phyloP scores from a whole-genome alignment of 192 early-diverging fungal species.

The Entomortierella lignicola region DNA sequence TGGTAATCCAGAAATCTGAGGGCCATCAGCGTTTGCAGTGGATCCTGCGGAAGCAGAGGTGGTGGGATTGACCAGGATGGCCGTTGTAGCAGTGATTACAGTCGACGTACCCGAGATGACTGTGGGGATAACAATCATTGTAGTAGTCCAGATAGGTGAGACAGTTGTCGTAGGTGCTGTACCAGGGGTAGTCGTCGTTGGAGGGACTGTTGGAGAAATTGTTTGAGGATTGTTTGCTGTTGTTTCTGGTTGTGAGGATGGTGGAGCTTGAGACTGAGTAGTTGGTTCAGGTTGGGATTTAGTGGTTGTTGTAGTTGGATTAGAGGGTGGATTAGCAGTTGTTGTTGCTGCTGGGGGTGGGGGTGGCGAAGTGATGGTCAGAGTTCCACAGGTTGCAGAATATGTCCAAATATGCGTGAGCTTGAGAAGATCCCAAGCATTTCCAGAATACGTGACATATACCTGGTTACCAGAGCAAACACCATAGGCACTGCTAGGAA shows the following conservation, averaged over 20 bases:
- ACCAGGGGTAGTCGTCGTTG: background rate
- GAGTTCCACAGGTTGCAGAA: slow-evolving; percentile 6
- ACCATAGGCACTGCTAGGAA: slow-evolving; percentile 8
- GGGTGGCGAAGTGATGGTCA: slow-evolving; percentile 14
- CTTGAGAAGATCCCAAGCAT: slow-evolving; percentile 13
- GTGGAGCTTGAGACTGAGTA: too few relatives aligned
- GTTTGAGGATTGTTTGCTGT: background rate
- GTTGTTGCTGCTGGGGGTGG: background rate
- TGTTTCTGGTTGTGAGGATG: too few relatives aligned
- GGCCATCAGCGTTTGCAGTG: background rate
- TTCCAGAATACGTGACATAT: slow-evolving; percentile 27
- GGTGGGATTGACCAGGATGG: background rate
- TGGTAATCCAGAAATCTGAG: slow-evolving; percentile 22
- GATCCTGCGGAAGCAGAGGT: background rate
- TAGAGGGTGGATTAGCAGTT: background rate
- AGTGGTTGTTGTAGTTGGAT: background rate
- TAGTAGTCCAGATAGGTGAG: background rate
- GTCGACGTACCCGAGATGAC: slow-evolving; percentile 39
- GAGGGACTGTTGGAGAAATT: slow-evolving; percentile 1
- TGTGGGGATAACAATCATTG: slow-evolving; percentile 6
- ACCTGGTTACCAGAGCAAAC: slow-evolving; percentile 13
- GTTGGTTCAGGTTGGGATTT: too few relatives aligned
- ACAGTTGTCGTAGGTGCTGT: background rate
- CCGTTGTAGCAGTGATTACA: slow-evolving; percentile 4
- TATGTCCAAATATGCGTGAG: slow-evolving; percentile 1